A percentile compares a stretch with the other conserved stretches of the same genome.
Conservation (phyloP, 2,329 filamentous ascomycete species). For the Nakataea oryzae region DNA sequence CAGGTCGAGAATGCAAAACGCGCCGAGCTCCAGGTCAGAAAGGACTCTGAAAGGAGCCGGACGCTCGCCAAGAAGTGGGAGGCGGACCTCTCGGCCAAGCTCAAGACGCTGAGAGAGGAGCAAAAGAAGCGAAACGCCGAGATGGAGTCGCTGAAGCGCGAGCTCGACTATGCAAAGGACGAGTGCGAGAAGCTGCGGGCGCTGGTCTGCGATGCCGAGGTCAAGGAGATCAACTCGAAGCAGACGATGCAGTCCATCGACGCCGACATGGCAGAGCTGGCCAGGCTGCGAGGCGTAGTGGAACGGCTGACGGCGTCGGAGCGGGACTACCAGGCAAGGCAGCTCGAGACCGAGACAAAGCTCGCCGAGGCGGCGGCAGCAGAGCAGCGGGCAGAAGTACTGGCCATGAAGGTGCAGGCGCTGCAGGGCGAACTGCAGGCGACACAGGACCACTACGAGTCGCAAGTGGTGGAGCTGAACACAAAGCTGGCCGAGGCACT, state of each 20-base stretch:
- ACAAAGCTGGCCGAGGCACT: conserved; percentile 29
- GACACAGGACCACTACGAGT: conserved; percentile 31
- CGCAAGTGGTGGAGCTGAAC: conserved; percentile 37
- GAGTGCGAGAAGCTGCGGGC: conserved; percentile 56
- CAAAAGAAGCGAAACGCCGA: conserved; percentile 54
- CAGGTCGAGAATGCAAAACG: conserved; percentile 65
- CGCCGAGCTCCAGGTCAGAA: conserved; percentile 57
- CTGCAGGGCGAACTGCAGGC: conserved; percentile 35
- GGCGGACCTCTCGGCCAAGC: conserved; percentile 55
- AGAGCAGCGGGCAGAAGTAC: conserved; percentile 45
- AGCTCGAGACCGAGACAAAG: conserved; percentile 47
- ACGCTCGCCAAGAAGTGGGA: conserved; percentile 72
- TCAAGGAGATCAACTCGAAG: conserved; percentile 51
- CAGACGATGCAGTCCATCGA: conserved; percentile 56
- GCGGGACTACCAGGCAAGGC: conserved; percentile 52
- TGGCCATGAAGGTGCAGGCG: conserved; percentile 46
- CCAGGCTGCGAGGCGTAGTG: conserved; percentile 47
- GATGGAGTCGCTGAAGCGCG: conserved; percentile 42
- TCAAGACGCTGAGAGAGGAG: conserved; percentile 57
- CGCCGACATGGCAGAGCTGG: conserved; percentile 48
- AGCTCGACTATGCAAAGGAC: conserved; percentile 44
- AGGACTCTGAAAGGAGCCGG: conserved; percentile 61
- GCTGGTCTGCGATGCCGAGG: conserved; percentile 58
- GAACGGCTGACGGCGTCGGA: conserved; percentile 49
- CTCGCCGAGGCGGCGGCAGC: conserved; percentile 48